These are phyloP conservation scores for Gymnopilus junonius DNA, from an alignment of 768 basidiomycete genomes.

Conservation along the genomic window DNA sequence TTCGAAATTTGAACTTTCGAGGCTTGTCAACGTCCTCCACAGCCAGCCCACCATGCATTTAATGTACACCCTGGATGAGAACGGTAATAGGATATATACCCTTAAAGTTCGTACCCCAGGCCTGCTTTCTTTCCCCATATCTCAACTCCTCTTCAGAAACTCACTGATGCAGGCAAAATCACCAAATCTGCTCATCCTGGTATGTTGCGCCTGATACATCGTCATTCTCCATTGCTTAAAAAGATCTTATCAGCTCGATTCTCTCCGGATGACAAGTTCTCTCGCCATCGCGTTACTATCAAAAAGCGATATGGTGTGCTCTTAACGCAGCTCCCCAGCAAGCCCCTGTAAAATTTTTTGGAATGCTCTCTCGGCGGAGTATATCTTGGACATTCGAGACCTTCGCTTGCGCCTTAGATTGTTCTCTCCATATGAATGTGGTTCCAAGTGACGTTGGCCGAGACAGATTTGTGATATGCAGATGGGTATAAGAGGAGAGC, in stretches of 20 bases:
- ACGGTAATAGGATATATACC: conserved; percentile 87
- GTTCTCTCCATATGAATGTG: background rate
- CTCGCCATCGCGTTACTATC: conserved; percentile 94
- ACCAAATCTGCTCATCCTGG: conserved; percentile 98
- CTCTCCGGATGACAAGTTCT: conserved; percentile 99
- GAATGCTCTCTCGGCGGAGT: background rate
- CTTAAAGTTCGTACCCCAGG: conserved; percentile 71
- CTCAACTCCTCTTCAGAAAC: conserved; percentile 62
- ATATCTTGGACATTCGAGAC: background rate
- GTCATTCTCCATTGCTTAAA: background rate
- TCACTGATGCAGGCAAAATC: conserved; percentile 76
- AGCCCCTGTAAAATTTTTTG: conserved; percentile 70
- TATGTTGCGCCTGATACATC: conserved; percentile 38
- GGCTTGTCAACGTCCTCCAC: background rate
- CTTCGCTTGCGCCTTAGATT: background rate
- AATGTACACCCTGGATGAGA: conserved; percentile 87
- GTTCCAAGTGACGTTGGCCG: background rate
- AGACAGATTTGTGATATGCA: background rate
- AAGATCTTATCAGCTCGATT: conserved; percentile 79
- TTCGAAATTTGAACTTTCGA: conserved; percentile 12
- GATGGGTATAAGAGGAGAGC: background rate
- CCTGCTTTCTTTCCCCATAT: background rate
- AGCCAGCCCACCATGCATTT: conserved; percentile 75
- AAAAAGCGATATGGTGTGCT: conserved; percentile 93
- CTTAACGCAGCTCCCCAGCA: conserved; percentile 85